Conservation (phyloP, 208 protist genomes). For the Porcisia hertigi region DNA sequence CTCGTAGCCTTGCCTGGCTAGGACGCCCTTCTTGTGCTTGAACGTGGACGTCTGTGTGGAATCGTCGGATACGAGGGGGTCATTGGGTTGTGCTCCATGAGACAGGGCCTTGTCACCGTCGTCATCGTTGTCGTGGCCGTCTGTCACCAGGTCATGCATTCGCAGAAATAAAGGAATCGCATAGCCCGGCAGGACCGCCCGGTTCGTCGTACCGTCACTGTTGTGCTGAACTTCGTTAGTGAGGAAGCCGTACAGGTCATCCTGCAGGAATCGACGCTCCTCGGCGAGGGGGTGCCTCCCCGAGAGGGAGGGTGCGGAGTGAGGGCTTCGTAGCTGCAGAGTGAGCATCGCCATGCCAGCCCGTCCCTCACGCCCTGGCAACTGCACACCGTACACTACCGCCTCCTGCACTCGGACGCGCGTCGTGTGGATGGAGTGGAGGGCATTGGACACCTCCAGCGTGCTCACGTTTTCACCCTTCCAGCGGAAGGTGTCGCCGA, state of each 20-base stretch:
- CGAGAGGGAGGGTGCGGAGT: background rate
- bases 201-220: slow-evolving; percentile 25
- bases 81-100: background rate
- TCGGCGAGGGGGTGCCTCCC: slow-evolving; percentile 9
- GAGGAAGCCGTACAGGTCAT: slow-evolving; percentile 46
- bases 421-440: slow-evolving; percentile 35
- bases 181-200: slow-evolving; percentile 37
- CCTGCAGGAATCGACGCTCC: slow-evolving; percentile 48
- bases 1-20: slow-evolving; percentile 44
- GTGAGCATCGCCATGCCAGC: slow-evolving; percentile 66
- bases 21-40: slow-evolving; percentile 49
- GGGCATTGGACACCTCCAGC: slow-evolving; percentile 58
- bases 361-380: slow-evolving; percentile 56
- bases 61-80: slow-evolving; percentile 2
- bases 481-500: slow-evolving; percentile 85
- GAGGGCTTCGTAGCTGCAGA: slow-evolving; percentile 20
- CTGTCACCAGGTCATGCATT: slow-evolving; percentile 21
- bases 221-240: slow-evolving; percentile 12
- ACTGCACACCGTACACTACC: slow-evolving; percentile 67
- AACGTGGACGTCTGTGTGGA: slow-evolving; percentile 44
- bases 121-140: background rate
- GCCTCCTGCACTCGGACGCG: slow-evolving; percentile 49
- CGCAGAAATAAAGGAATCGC: slow-evolving; percentile 57
- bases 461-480: slow-evolving; percentile 87
- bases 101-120: background rate